phyloP scores from a whole-genome alignment of 2,329 filamentous ascomycete genomes.

The Diaporthe citri region DNA sequence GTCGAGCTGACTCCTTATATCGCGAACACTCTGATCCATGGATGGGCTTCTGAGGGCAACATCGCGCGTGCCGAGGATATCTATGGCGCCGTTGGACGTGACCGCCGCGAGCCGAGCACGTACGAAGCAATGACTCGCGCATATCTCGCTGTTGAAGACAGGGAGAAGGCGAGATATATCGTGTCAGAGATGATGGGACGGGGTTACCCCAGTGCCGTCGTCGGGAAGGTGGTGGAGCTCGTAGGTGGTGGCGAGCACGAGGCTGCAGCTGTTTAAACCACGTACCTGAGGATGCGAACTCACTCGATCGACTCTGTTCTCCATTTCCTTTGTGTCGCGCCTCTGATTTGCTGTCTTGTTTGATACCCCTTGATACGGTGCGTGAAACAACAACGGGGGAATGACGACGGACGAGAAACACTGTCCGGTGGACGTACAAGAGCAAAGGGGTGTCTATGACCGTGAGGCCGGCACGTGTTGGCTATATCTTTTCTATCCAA shows the following conservation, averaged over 20 bases:
- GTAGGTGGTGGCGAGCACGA: constrained; percentile 72
- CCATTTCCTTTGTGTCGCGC: constrained; percentile 41
- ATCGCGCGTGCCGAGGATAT: constrained; percentile 83
- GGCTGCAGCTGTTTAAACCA: constrained; percentile 42
- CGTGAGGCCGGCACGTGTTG: constrained; percentile 12
- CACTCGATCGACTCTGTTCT: constrained; percentile 6
- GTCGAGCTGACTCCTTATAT: constrained; percentile 97
- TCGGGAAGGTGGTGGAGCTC: constrained; percentile 93
- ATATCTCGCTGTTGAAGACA: constrained; percentile 86
- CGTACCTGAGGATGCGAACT: constrained; percentile 37
- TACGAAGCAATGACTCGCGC: constrained; percentile 99
- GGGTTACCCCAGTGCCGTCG: constrained; percentile 91
- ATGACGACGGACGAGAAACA: constrained; percentile 29
- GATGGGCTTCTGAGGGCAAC: constrained; percentile 89
- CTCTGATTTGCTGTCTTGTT: constrained; percentile 41
- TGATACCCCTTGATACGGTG: constrained; percentile 48
- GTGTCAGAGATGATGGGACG: constrained; percentile 92
- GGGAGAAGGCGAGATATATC: constrained; percentile 79
- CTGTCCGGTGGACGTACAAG: constrained; percentile 2
- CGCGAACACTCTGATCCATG: constrained; percentile 97
- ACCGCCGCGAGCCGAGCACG: constrained; percentile 93
- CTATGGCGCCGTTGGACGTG: constrained; percentile 81
- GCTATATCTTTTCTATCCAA: constrained; percentile 5
- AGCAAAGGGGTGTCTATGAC: constrained; percentile 10
- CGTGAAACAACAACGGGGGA: constrained; percentile 34